A percentile compares a stretch with the other conserved stretches of the same genome.
phyloP scores from a whole-genome alignment of 1,284 basidiomycete species.

The Trichosporon sp. region DNA sequence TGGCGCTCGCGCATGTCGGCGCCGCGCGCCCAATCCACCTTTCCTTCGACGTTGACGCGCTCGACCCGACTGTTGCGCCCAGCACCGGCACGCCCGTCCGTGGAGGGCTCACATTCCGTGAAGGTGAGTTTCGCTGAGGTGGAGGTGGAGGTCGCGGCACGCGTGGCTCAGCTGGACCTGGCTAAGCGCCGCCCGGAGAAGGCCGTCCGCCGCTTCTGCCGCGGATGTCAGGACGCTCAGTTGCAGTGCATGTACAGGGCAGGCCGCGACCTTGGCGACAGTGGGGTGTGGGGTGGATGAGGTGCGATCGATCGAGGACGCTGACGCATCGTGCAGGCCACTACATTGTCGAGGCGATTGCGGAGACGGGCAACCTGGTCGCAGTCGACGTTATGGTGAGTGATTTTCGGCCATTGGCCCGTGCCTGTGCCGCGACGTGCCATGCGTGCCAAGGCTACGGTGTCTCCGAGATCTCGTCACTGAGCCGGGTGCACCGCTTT shows the following conservation, averaged over 20 bases:
- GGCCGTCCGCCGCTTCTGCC: not conserved
- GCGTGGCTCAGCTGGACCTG: not conserved
- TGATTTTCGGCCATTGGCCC: slow-evolving; percentile 8
- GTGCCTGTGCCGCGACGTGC: not conserved
- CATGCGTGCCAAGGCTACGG: not conserved
- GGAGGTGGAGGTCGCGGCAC: slow-evolving; percentile 24
- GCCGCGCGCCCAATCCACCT: slow-evolving; percentile 86
- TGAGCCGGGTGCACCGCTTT: not conserved
- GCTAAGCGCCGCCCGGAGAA: slow-evolving; percentile 2
- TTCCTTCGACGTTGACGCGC: slow-evolving; percentile 92
- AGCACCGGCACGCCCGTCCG: slow-evolving; percentile 65
- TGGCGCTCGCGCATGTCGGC: slow-evolving; percentile 92
- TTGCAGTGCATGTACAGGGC: not conserved
- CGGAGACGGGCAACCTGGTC: slow-evolving; percentile 88
- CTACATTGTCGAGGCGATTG: slow-evolving; percentile 88
- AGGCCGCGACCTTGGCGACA: not conserved
- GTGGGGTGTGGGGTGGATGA: not conserved
- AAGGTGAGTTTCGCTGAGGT: slow-evolving; percentile 65
- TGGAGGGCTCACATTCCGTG: slow-evolving; percentile 92
- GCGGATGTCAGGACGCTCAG: not conserved
- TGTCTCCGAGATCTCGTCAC: not conserved
- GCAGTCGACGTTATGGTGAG: slow-evolving; percentile 85
- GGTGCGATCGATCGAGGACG: not conserved
- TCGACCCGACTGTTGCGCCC: slow-evolving; percentile 90
- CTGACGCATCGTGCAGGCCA: slow-evolving; percentile 31